A percentile compares a stretch with the other conserved stretches of the same genome.
Conservation (phyloP, 148 eudicot genomes). For the Nepenthes mirabilis region DNA sequence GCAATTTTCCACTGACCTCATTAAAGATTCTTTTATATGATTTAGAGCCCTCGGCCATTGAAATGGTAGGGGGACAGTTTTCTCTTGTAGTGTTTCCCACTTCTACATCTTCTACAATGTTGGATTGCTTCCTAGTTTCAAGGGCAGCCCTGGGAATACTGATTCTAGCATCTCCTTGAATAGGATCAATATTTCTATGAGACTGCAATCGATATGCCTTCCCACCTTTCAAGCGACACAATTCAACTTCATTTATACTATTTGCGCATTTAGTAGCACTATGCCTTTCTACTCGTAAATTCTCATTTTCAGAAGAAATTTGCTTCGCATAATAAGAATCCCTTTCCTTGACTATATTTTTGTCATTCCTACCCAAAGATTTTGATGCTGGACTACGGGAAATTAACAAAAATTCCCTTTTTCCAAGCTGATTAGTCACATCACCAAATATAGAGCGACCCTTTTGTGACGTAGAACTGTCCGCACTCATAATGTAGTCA, state of each 20-base stretch:
- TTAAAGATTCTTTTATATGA: not conserved
- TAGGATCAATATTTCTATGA: constrained; percentile 14
- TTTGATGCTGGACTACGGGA: constrained; percentile 15
- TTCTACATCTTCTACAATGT: constrained; percentile 5
- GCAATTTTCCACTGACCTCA: constrained; percentile 11
- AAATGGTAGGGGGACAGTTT: not conserved
- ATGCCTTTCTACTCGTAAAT: constrained; percentile 18
- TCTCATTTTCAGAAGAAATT: constrained; percentile 19
- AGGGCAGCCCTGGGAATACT: constrained; percentile 4
- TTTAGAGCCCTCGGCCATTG: not conserved
- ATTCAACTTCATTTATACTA: constrained; percentile 9
- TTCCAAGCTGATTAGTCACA: constrained; percentile 42
- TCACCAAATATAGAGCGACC: constrained; percentile 31
- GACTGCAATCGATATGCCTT: constrained; percentile 25
- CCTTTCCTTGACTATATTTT: constrained; percentile 1
- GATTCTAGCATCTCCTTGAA: constrained; percentile 8
- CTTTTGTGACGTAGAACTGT: no score
- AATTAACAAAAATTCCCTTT: constrained; percentile 26
- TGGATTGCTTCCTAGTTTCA: constrained; percentile 14
- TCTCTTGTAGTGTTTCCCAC: not conserved
- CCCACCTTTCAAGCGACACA: constrained; percentile 23
- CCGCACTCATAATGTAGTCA: no score
- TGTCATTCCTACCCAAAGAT: constrained; percentile 11
- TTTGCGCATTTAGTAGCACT: constrained; percentile 8
- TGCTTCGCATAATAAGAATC: constrained; percentile 20